Conservation (phyloP, 1,284 basidiomycete species). For the Porodaedalea pini region DNA sequence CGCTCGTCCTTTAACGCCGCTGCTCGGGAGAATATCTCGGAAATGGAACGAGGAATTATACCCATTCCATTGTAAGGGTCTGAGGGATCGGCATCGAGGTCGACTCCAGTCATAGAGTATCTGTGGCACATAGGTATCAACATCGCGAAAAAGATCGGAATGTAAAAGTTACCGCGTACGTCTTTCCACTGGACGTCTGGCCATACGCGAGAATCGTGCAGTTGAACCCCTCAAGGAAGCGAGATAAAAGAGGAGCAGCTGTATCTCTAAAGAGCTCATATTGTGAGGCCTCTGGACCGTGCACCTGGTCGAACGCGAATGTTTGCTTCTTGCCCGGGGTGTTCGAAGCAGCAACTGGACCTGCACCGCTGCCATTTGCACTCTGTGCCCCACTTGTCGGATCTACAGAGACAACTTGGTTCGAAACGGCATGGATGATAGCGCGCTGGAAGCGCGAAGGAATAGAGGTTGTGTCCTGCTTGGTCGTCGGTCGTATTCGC, state of each 20-base stretch:
- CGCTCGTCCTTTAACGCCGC: constrained; percentile 74
- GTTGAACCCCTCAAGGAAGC: constrained; percentile 95
- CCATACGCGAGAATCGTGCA: constrained; percentile 98
- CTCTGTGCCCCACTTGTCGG: constrained; percentile 46
- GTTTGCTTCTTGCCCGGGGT: constrained; percentile 72
- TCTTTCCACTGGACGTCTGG: constrained; percentile 96
- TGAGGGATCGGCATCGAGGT: constrained; percentile 76
- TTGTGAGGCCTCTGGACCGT: constrained; percentile 80
- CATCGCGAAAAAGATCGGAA: background rate
- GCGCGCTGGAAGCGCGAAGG: constrained; percentile 91
- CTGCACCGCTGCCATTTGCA: constrained; percentile 41
- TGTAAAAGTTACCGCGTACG: constrained; percentile 52
- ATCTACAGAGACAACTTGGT: constrained; percentile 75
- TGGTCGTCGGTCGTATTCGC: constrained; percentile 86
- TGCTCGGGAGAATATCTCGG: constrained; percentile 83
- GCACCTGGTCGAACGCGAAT: constrained; percentile 94
- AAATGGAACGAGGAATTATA: constrained; percentile 93
- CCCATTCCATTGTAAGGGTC: constrained; percentile 80
- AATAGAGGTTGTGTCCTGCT: constrained; percentile 79
- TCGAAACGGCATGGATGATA: constrained; percentile 73
- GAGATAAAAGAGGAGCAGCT: constrained; percentile 81
- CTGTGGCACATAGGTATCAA: constrained; percentile 5
- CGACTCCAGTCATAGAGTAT: constrained; percentile 82
- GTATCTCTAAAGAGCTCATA: constrained; percentile 81
- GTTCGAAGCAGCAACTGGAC: constrained; percentile 50